Evolutionary conservation across 495 filamentous ascomycete genomes (phyloP), one percentile per base, ranked within the genome.

Genomic region (Friedmanniomyces simplex): DNA sequence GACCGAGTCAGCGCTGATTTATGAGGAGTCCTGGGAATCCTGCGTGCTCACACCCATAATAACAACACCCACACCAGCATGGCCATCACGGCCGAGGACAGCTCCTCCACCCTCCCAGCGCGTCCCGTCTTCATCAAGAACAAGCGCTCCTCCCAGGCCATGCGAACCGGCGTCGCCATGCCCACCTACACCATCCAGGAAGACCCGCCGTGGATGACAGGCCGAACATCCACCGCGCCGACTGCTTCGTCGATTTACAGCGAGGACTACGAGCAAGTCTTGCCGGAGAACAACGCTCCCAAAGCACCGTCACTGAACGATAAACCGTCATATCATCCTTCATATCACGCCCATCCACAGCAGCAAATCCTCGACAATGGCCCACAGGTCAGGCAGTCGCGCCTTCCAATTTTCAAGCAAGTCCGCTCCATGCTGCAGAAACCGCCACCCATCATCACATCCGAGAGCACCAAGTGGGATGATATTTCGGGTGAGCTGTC

Each of bases 381-480:
- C 26, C 61, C 53, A 14, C 54, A 64, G 16, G 26, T 41, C 13
- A 21, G 57, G 36, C 50, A 36, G 22, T 64, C 61, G 16, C 22
- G 53, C 20, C 52, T 64, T 10, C 61, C 61, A 0, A 36, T 64
- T 53, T 64, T 64, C 57, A 60, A 64, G 43, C 57, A 60, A 46
- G 61, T 64, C 8, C 52, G 58, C 11, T 53, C 57, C 2, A 64
- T 64, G 57, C 54, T 64, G 14, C 57, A 64, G 5, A 63, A 63
- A 48, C 57, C 58, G 30, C 53, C 61, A 32, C 46, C 50, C 7
- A 18, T 60, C 13, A 32, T 52, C 20, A 60, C 61, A 21, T 50
- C 61, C 13, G 57, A 52, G 39, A 55, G 45, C 26, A 22, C 56
- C 1, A 52, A 50, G 21, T 63, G 61, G 61, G 56, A 63, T 34